A percentile compares a stretch with the other conserved stretches of the same genome.
These are phyloP conservation scores for Saturnispora serradocipensis DNA, from an alignment of 805 yeast genomes.

Conservation along the genomic window DNA sequence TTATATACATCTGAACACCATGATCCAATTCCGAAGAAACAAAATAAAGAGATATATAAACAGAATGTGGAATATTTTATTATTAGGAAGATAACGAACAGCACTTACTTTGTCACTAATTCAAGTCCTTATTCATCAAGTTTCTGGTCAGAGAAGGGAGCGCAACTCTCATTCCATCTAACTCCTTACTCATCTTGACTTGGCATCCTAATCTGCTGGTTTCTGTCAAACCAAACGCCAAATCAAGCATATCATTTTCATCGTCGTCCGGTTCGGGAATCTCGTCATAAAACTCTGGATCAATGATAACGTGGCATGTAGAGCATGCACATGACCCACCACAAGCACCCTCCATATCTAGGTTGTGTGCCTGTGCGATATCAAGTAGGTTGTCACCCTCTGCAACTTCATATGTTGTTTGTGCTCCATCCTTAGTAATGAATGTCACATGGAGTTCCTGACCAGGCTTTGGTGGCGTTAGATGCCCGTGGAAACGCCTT, in stretches of 20 bases:
- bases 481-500: constrained; percentile 59
- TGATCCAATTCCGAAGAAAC: background rate
- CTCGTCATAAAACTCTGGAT: constrained; percentile 85
- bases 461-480: constrained; percentile 86
- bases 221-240: constrained; percentile 95
- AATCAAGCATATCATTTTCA: constrained; percentile 95
- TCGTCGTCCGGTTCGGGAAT: constrained; percentile 96
- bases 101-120: constrained; percentile 11
- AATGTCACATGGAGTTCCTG: constrained; percentile 84
- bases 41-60: background rate
- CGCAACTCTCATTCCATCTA: constrained; percentile 92
- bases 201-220: constrained; percentile 96
- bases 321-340: constrained; percentile 99
- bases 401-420: constrained; percentile 71
- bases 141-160: constrained; percentile 97
- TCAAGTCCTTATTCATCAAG: constrained; percentile 74
- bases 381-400: constrained; percentile 90
- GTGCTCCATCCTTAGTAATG: constrained; percentile 85
- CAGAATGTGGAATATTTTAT: background rate
- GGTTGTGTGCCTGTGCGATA: constrained; percentile 85
- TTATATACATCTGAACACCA: background rate
- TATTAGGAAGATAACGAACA: background rate
- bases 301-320: constrained; percentile 93
- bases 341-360: constrained; percentile 97
- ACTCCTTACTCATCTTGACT: constrained; percentile 75